Percentiles rank a stretch among this genome's conserved stretches.
Conservation (phyloP, 768 basidiomycete species). For the Gymnopilus junonius region DNA sequence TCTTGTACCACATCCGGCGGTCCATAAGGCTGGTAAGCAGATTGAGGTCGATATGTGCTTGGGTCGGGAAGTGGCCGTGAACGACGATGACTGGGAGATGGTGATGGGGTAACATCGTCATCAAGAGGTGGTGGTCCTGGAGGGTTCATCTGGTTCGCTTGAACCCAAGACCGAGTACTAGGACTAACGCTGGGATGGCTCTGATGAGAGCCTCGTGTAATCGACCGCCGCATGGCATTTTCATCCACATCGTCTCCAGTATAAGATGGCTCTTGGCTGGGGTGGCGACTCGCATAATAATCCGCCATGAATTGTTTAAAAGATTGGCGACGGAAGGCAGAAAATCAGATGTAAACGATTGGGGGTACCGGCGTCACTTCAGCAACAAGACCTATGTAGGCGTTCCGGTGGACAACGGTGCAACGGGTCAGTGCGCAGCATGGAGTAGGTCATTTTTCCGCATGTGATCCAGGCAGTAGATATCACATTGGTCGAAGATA, state of each 20-base stretch:
- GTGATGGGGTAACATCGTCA: slow-evolving; percentile 10
- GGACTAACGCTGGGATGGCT: slow-evolving; percentile 26
- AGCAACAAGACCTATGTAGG: background rate
- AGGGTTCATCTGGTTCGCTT: slow-evolving; percentile 37
- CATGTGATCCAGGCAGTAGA: background rate
- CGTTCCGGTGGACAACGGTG: background rate
- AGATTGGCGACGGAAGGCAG: background rate
- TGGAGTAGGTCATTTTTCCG: background rate
- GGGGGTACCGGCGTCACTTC: background rate
- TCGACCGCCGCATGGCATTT: slow-evolving; percentile 20
- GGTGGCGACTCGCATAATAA: slow-evolving; percentile 21
- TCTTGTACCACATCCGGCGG: slow-evolving; percentile 30
- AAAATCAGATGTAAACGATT: background rate
- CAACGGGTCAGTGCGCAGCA: background rate
- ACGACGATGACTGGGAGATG: slow-evolving; percentile 25
- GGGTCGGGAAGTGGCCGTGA: slow-evolving; percentile 37
- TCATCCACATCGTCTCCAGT: slow-evolving; percentile 22
- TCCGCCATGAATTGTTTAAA: slow-evolving; percentile 18
- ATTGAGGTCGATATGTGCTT: slow-evolving; percentile 20
- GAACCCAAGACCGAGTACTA: slow-evolving; percentile 43
- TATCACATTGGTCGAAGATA: background rate
- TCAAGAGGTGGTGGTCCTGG: slow-evolving; percentile 21
- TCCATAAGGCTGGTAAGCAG: slow-evolving; percentile 22
- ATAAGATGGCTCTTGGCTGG: slow-evolving; percentile 18
- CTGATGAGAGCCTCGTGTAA: slow-evolving; percentile 28